A percentile compares a stretch with the other conserved stretches of the same genome.
Conservation (phyloP, 2,329 filamentous ascomycete genomes). For the Furcasterigmium furcatum region DNA sequence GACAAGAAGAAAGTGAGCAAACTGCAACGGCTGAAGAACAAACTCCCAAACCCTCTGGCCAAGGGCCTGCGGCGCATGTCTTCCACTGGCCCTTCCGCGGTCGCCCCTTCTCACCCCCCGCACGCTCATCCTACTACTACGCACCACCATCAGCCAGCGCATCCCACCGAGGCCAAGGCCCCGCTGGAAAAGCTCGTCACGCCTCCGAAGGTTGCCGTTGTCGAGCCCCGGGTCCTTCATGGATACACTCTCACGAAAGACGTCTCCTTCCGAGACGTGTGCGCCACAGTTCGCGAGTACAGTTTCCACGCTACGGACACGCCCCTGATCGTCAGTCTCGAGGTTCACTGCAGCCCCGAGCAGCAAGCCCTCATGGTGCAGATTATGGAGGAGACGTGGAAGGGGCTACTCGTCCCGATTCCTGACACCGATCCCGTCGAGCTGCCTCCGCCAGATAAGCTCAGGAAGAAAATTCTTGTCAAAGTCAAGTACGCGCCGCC, state of each 20-base stretch:
- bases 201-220: conserved; percentile 21
- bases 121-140: no score
- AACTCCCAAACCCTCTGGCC: conserved; percentile 39
- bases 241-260: conserved; percentile 90
- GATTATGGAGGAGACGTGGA: conserved; percentile 86
- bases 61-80: conserved; percentile 46
- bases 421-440: conserved; percentile 40
- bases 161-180: no score
- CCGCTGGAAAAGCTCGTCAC: not conserved
- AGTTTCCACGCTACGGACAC: conserved; percentile 74
- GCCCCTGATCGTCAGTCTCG: conserved; percentile 90
- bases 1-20: conserved; percentile 47
- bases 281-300: conserved; percentile 72
- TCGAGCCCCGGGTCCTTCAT: conserved; percentile 78
- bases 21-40: conserved; percentile 63
- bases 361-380: conserved; percentile 91
- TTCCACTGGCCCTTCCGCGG: not conserved
- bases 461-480: conserved; percentile 77
- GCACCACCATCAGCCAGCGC: no score
- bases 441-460: conserved; percentile 65
- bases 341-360: conserved; percentile 77
- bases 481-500: conserved; percentile 71
- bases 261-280: conserved; percentile 82
- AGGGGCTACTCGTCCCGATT: conserved; percentile 62
- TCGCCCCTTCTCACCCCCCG: not conserved